Base-by-base conservation (phyloP, 192 early-diverging fungal species). In the Backusella sp. region DNA sequence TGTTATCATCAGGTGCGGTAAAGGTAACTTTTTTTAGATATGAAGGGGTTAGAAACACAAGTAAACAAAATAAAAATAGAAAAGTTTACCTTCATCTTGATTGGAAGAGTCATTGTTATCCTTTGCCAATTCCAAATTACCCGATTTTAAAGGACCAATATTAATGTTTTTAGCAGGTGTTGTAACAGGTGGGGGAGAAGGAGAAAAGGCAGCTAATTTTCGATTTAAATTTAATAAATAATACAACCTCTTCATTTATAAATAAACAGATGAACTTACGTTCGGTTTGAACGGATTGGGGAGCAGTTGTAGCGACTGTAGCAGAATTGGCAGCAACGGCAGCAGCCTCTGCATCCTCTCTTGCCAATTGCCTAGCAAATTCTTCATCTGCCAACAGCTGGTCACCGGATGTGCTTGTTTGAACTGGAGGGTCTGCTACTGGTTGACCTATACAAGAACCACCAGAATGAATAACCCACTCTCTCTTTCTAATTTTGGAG, bases 351-450 rank as follows among this genome's bases (percentile, higher is more conserved):
- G 39, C 53, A 21, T 73, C 77, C 35, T 73, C 71, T 59, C 9
- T 56, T 11, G 87, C 87, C 68, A 88, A 66, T 23, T 76, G 80
- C 32, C 85, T 82, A 46, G 87, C 87, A 74, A 84, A 83, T 68
- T 88, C 87, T 68, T 88, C 87, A 49, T 88, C 87, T 19, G 80
- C 76, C 26, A 72, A 66, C 52, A 88, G 35, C 46, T 88, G 87
- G 9, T 86, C 84, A 49, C 75, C 72, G 35, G 80, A 73, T 34
- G 83, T 86, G 83, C 56, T 62, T 12, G 83, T 83, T 21, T 32
- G 36, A 9, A n/a, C 39, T 1, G 44, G 52, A 6, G 42, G 37
- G 5, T 5, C 30, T 52, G 30, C 67, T 52, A 36, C 39, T 6
- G 66, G 74, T n/a, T 69, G 66, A 3, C 52, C 74, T 23, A 53